Evolutionary conservation across 169 alveolate genomes (phyloP).

Genomic region (Eimeria necatrix): DNA sequence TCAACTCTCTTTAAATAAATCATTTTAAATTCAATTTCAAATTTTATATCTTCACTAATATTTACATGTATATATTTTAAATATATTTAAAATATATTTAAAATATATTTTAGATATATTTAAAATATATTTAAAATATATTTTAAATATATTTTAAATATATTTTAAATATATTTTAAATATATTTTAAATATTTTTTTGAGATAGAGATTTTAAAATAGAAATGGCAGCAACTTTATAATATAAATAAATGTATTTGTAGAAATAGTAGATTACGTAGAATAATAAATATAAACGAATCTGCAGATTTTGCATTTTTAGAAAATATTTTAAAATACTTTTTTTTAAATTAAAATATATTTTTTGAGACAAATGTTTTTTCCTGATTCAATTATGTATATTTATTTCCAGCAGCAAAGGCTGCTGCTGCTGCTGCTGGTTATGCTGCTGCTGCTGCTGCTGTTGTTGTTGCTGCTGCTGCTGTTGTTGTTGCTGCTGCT

Average conservation of each 20-base stretch:
- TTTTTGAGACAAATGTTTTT: no score
- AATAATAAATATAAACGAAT: no score
- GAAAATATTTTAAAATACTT: no score
- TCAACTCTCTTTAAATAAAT: not conserved
- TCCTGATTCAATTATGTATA: no score
- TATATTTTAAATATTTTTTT: no score
- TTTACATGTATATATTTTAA: not conserved
- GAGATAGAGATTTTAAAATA: no score
- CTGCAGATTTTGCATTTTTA: not conserved
- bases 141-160: no score
- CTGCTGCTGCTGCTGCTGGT: not conserved
- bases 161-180: no score
- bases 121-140: not conserved
- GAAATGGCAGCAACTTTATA: not conserved
- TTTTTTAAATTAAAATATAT: no score
- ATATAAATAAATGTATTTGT: no score
- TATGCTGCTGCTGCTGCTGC: not conserved
- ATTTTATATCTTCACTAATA: not conserved
- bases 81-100: not conserved
- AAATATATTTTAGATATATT: not conserved
- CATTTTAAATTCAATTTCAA: not conserved
- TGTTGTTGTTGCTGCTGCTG: not conserved
- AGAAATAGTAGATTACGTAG: no score
- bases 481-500: not conserved
- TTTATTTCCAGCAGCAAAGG: not conserved